These are phyloP conservation scores for Arxiozyma telluris DNA, from an alignment of 1,139 yeast genomes.

Conservation along the genomic window DNA sequence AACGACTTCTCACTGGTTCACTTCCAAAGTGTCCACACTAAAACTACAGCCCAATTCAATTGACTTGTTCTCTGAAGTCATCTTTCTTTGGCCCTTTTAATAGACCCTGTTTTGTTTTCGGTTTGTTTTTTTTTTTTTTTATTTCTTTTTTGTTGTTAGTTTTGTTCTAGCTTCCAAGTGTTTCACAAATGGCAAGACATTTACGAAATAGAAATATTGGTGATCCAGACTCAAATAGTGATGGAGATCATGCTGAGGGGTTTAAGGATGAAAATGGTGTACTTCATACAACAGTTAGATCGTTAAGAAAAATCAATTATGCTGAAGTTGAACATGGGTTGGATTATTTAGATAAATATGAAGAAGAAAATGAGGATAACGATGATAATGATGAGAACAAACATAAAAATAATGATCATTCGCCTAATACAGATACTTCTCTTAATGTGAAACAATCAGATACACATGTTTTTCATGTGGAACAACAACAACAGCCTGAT, in stretches of 20 bases:
- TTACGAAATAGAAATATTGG: constrained; percentile 14
- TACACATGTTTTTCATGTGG: neutral
- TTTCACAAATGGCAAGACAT: constrained; percentile 18
- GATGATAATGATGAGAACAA: constrained; percentile 9
- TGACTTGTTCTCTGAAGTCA: no score
- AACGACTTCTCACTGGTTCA: no score
- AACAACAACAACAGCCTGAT: neutral
- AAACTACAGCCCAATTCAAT: no score
- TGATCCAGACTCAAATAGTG: constrained; percentile 1
- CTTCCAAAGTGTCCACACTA: no score
- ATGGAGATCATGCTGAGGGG: constrained; percentile 5
- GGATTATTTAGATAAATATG: constrained; percentile 27
- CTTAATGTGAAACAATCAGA: constrained; percentile 8
- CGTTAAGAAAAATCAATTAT: constrained; percentile 28
- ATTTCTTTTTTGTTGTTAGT: no score
- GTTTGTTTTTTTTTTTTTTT: no score
- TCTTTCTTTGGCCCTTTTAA: neutral
- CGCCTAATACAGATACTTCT: constrained; percentile 14
- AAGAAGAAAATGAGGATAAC: constrained; percentile 12
- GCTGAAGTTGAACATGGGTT: constrained; percentile 30
- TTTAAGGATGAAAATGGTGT: constrained; percentile 27
- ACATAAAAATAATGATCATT: constrained; percentile 21
- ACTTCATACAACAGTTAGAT: constrained; percentile 25
- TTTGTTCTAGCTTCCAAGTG: neutral
- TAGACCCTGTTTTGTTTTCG: neutral